Base-by-base conservation (phyloP, 345 rosid species). In the Firmiana major region DNA sequence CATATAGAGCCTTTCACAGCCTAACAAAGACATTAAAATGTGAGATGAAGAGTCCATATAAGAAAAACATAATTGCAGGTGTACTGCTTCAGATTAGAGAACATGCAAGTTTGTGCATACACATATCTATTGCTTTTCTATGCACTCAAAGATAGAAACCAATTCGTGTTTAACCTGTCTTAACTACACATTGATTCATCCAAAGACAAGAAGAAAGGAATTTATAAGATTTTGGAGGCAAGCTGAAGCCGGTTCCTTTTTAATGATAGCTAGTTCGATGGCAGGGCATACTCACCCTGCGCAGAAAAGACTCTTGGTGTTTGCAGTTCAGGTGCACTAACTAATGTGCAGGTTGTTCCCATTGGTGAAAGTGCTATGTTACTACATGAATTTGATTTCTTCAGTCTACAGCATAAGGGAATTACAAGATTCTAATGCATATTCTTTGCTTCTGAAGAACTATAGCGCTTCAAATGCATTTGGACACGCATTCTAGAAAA, bases 1-100 rank as follows among this genome's bases (percentile, higher is more conserved):
- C 99, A 93, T 90, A 91, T 91, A 71, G 83, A 77, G 71, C 90
- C 97, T 85, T 91, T 93, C 73, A 96, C 93, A 57, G 92, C 97
- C 99, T 96, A 75, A 3, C 58, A 34, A 48, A 15, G 42, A 69
- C 54, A 76, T 34, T 8, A 49, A 48, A 31, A 67, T 60, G 66
- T 66, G 45, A 48, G 70, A 43, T 17, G 34, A 42, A 26, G 31
- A 48, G 0, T 45, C 46, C 15, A 34, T 40, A 49, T 5, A 45
- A 74, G 43, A 74, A 46, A 22, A 24, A 22, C 51, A 21, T 15
- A 68, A n/a, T 24, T 11, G 21, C 9, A 11, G 16, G 36, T 59
- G 36, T 28, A 60, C 38, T 60, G 7, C 9, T 31, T 28, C 66
- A 62, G 21, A 62, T 28, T 15, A 15, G 42, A 31, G n/a, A 62